These are phyloP conservation scores for Parasitella parasitica DNA, from an alignment of 371 early-diverging fungal genomes.

Conservation along the genomic window DNA sequence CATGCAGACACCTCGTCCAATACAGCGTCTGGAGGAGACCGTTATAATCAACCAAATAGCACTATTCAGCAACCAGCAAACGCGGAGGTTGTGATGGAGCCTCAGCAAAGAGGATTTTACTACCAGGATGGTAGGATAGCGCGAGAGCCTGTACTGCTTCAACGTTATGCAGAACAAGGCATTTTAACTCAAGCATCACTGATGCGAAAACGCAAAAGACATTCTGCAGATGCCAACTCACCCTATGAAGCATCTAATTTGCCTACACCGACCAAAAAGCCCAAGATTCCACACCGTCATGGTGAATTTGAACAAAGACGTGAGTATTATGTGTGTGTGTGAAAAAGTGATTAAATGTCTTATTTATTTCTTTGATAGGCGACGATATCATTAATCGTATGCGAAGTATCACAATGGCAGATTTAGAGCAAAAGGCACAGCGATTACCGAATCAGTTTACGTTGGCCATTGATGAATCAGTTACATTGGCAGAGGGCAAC, in stretches of 20 bases:
- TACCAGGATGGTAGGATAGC: conserved; percentile 45
- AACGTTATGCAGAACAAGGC: conserved; percentile 49
- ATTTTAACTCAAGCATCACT: conserved; percentile 44
- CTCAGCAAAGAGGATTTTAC: conserved; percentile 47
- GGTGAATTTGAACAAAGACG: conserved; percentile 54
- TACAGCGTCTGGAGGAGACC: neutral
- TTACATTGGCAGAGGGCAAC: neutral
- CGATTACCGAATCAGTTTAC: conserved; percentile 32
- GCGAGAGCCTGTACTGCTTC: conserved; percentile 40
- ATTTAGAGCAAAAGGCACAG: conserved; percentile 47
- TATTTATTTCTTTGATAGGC: conserved; percentile 20
- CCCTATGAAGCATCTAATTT: conserved; percentile 20
- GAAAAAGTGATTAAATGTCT: neutral
- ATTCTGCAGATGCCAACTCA: conserved; percentile 29
- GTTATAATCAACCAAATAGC: neutral
- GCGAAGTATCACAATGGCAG: conserved; percentile 36
- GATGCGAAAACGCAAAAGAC: conserved; percentile 44
- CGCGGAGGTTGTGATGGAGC: conserved; percentile 29
- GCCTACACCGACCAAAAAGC: conserved; percentile 35
- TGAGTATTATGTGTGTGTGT: conserved; percentile 18
- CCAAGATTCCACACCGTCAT: conserved; percentile 52
- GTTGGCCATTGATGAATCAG: conserved; percentile 28
- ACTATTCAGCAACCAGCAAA: neutral
- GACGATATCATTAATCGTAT: conserved; percentile 48
- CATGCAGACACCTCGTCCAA: neutral